Evolutionary conservation across 1,284 basidiomycete species (phyloP).

Genomic region (Boletus calvinii): DNA sequence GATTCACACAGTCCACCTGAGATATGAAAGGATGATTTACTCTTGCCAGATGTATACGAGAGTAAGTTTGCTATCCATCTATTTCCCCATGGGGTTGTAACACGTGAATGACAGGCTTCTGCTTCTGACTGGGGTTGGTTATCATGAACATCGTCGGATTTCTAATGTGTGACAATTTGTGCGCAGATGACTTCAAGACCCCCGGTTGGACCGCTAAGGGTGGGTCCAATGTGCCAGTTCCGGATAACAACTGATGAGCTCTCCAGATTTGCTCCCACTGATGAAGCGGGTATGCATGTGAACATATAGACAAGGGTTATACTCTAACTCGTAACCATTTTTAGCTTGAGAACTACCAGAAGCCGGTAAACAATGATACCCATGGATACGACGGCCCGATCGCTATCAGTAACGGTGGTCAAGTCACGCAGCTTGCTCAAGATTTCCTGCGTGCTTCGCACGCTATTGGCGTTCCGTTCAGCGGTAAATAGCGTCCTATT

Average conservation of each 20-base stretch:
- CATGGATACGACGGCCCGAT: constrained; percentile 73
- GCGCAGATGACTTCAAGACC: constrained; percentile 68
- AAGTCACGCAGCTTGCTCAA: constrained; percentile 59
- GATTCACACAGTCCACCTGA: not conserved
- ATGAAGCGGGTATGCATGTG: constrained; percentile 58
- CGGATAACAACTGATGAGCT: constrained; percentile 1
- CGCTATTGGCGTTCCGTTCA: constrained; percentile 62
- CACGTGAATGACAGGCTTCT: constrained; percentile 44
- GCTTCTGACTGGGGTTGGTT: constrained; percentile 66
- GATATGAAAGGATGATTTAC: not conserved
- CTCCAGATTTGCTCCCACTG: constrained; percentile 59
- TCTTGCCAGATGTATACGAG: constrained; percentile 57
- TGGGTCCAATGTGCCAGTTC: constrained; percentile 27
- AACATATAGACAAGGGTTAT: not conserved
- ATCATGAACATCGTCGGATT: not conserved
- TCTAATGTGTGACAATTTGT: not conserved
- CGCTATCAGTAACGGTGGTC: constrained; percentile 67
- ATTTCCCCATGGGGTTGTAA: constrained; percentile 1
- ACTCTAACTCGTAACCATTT: not conserved
- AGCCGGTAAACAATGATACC: constrained; percentile 54
- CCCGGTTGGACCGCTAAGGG: constrained; percentile 66
- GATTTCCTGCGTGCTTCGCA: constrained; percentile 69
- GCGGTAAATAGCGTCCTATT: constrained; percentile 42
- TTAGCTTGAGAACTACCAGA: constrained; percentile 73
- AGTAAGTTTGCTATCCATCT: constrained; percentile 33